Percentiles rank a stretch among this genome's conserved stretches.
phyloP scores from a whole-genome alignment of 192 early-diverging fungal species.

The Chytriomyces sp. region DNA sequence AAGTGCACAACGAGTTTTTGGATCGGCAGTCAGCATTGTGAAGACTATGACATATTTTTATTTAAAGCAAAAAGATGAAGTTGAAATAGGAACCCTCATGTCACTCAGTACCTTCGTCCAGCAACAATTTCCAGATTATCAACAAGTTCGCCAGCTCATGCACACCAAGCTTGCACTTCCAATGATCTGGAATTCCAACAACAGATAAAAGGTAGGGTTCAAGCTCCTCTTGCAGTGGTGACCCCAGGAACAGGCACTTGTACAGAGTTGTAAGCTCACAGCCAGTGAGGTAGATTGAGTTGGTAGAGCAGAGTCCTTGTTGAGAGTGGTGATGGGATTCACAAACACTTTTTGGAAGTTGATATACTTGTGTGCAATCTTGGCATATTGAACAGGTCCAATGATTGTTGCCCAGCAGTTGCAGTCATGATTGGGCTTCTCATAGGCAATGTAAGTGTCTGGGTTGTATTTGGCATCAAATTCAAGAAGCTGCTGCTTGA shows the following conservation, averaged over 20 bases:
- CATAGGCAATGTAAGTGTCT: background rate
- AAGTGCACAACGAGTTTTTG: too few relatives aligned
- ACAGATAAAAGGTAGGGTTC: background rate
- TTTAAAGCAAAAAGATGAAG: too few relatives aligned
- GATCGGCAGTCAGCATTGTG: too few relatives aligned
- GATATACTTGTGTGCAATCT: background rate
- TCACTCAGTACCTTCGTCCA: too few relatives aligned
- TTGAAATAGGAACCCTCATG: too few relatives aligned
- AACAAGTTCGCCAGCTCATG: too few relatives aligned
- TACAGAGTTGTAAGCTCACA: background rate
- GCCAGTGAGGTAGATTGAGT: background rate
- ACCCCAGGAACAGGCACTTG: background rate
- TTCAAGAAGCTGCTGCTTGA: conserved; percentile 9
- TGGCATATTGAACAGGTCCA: background rate
- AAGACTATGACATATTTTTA: too few relatives aligned
- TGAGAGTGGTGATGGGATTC: background rate
- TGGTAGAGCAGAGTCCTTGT: background rate
- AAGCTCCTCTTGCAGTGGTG: background rate
- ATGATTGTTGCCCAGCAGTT: conserved; percentile 4
- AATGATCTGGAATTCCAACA: background rate
- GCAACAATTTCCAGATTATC: too few relatives aligned
- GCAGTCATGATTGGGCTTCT: conserved; percentile 2
- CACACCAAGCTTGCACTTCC: too few relatives aligned
- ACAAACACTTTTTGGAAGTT: background rate
- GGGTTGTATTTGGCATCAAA: conserved; percentile 5